Base-by-base conservation (phyloP, 2,329 filamentous ascomycete genomes). In the Talaromyces sp. region DNA sequence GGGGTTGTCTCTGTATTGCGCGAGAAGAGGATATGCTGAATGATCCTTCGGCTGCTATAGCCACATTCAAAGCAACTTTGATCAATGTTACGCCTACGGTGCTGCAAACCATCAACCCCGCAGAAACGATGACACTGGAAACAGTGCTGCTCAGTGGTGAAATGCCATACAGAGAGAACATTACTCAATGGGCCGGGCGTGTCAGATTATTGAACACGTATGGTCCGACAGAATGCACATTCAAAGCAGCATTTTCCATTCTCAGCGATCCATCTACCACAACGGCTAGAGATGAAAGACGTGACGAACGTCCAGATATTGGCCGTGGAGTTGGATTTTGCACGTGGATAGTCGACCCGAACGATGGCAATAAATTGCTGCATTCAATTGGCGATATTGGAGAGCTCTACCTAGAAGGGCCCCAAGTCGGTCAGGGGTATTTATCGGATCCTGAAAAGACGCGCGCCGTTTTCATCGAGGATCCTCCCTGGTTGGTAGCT, bases 341-440 rank as follows among this genome's bases (percentile, higher is more conserved):
- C 27, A 58, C 54, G 8, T 64, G 62, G 62, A 47, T 64, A 22
- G 54, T 59, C 2, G 54, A 64, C n/a, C 22, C 25, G 11, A 31
- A 64, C 43, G 19, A 59, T 64, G 15, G 25, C 15, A 35, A n/a
- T 39, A 0, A 82, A 85, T 0, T 77, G 87, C 89, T 91, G 0
- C 90, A 95, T 0, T 74, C 93, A 19, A 83, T 86, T 47, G 92
- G 92, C 4, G 91, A 84, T 1, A 85, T 95, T 3, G 93, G 93
- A 3, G 92, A 96, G 78, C 85, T 96, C 0, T 96, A 92, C 69
- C 86, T 96, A 3, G 91, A 90, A 1, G 92, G 92, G 89, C 62
- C 88, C 70, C 83, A 96, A 1, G 92, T 96, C 2, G 92, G 92
- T 1, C 92, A 91, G 71, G 93, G 92, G 0, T 96, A 96, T 74